Conservation (phyloP, 2,329 filamentous ascomycete genomes). For the Clarireedia monteithiana region DNA sequence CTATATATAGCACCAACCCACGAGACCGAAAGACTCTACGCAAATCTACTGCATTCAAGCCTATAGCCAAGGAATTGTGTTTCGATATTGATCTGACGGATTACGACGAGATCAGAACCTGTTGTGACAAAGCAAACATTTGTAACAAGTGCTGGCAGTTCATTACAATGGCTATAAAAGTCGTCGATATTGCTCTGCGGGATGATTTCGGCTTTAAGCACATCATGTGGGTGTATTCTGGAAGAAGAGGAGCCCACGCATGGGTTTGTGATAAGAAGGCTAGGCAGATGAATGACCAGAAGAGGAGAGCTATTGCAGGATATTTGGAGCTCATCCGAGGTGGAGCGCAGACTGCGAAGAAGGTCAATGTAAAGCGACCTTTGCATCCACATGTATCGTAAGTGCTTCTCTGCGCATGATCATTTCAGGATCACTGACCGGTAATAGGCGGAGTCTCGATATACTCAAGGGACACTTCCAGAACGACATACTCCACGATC, state of each 20-base stretch:
- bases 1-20: conserved; percentile 91
- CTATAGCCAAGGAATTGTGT: conserved; percentile 86
- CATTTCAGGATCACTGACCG: conserved; percentile 5
- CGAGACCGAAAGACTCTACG: conserved; percentile 84
- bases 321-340: conserved; percentile 90
- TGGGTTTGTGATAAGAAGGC: conserved; percentile 95
- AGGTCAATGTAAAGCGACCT: conserved; percentile 75
- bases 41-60: conserved; percentile 74
- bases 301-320: conserved; percentile 74
- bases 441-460: conserved; percentile 66
- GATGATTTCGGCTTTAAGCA: conserved; percentile 97
- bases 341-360: conserved; percentile 77
- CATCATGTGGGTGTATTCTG: conserved; percentile 98
- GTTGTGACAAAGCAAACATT: conserved; percentile 88
- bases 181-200: conserved; percentile 76
- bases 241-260: conserved; percentile 90
- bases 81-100: conserved; percentile 99
- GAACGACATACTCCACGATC: conserved; percentile 68
- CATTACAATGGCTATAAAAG: conserved; percentile 95
- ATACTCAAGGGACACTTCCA: conserved; percentile 81
- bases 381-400: conserved; percentile 82
- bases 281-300: conserved; percentile 75
- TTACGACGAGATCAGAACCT: conserved; percentile 94
- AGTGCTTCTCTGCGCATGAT: conserved; percentile 22
- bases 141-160: conserved; percentile 94